phyloP scores from a whole-genome alignment of 257 asterid genomes.

The Fraxinus americana region DNA sequence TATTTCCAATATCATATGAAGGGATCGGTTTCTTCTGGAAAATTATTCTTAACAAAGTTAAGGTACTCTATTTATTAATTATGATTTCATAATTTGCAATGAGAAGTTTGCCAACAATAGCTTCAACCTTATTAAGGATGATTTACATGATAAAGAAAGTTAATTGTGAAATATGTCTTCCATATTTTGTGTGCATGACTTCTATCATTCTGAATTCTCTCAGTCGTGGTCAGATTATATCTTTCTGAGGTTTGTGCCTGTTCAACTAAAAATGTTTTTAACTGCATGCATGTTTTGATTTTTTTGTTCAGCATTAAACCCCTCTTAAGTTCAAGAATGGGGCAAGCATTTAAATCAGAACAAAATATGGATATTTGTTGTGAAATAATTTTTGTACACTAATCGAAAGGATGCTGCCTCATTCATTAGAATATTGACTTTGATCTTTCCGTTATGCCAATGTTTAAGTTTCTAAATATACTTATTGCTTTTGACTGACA shows the following conservation, averaged over 20 bases:
- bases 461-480: background rate
- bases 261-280: background rate
- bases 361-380: background rate
- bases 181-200: background rate
- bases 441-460: background rate
- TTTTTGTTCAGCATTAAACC: background rate
- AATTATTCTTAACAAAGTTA: constrained; percentile 60
- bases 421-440: background rate
- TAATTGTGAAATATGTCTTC: background rate
- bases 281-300: background rate
- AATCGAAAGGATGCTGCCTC: background rate
- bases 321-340: background rate
- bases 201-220: background rate
- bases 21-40: constrained; percentile 76
- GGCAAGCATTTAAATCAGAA: background rate
- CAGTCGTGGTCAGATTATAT: background rate
- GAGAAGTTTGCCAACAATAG: constrained; percentile 9
- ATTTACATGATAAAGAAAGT: background rate
- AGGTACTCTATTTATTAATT: constrained; percentile 49
- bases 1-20: constrained; percentile 80
- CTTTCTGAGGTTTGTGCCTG: background rate
- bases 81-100: constrained; percentile 13
- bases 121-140: background rate
- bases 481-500: background rate
- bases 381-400: background rate